These are phyloP conservation scores for Xylaria venustula DNA, from an alignment of 495 filamentous ascomycete species.

Conservation along the genomic window DNA sequence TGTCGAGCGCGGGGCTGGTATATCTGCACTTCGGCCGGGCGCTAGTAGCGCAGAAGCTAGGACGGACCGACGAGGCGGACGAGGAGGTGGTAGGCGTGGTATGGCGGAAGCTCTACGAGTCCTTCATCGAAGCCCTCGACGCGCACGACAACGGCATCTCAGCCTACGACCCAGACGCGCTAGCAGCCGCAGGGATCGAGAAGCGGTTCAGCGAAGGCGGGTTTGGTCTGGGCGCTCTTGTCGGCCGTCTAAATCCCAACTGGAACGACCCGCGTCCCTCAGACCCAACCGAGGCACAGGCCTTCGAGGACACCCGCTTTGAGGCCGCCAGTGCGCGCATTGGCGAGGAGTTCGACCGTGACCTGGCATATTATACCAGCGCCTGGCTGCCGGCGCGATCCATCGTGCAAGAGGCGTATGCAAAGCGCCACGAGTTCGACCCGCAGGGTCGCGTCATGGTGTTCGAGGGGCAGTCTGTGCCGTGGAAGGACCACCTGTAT, in stretches of 20 bases:
- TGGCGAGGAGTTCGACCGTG: constrained; percentile 78
- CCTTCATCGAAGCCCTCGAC: constrained; percentile 94
- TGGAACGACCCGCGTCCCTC: constrained; percentile 55
- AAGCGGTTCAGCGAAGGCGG: constrained; percentile 79
- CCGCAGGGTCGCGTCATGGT: constrained; percentile 76
- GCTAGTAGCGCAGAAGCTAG: constrained; percentile 71
- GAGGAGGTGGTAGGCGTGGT: constrained; percentile 72
- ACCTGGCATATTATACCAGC: constrained; percentile 66
- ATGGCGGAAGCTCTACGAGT: constrained; percentile 85
- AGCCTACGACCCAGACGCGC: constrained; percentile 65
- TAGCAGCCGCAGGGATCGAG: constrained; percentile 64
- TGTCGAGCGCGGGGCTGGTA: constrained; percentile 88
- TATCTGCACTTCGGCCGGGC: constrained; percentile 91
- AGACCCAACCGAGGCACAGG: constrained; percentile 60
- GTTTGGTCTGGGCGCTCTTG: constrained; percentile 78
- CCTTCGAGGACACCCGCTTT: constrained; percentile 79
- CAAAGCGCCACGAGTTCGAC: constrained; percentile 62
- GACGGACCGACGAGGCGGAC: constrained; percentile 48
- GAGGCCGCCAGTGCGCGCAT: constrained; percentile 72
- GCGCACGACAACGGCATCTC: constrained; percentile 95
- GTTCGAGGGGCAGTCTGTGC: constrained; percentile 68
- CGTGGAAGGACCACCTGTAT: constrained; percentile 97
- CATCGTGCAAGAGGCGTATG: constrained; percentile 70
- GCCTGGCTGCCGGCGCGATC: constrained; percentile 88
- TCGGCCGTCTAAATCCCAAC: constrained; percentile 76